These are phyloP conservation scores for Elsinoe batatas DNA, from an alignment of 2,329 filamentous ascomycete genomes.

Conservation along the genomic window DNA sequence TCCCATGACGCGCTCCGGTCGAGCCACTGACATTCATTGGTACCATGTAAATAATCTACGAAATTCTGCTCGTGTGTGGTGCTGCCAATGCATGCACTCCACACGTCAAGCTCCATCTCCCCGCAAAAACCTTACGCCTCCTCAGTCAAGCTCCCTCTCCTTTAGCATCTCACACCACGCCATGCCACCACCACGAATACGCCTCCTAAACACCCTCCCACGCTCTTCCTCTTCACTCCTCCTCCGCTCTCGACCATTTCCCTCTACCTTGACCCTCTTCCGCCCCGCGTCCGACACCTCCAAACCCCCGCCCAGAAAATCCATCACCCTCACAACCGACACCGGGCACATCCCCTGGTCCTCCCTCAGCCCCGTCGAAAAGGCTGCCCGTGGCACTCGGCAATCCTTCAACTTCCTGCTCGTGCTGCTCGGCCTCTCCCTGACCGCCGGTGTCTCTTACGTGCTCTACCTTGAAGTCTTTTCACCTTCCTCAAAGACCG, in stretches of 20 bases:
- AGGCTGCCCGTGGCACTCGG: constrained; percentile 74
- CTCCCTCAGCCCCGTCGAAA: constrained; percentile 65
- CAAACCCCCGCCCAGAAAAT: constrained; percentile 42
- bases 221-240: background rate
- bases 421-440: constrained; percentile 60
- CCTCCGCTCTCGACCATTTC: constrained; percentile 11
- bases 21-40: background rate
- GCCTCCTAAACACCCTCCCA: background rate
- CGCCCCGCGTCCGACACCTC: constrained; percentile 29
- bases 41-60: too few species aligned
- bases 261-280: constrained; percentile 20
- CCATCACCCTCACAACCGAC: constrained; percentile 77
- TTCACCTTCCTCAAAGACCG: constrained; percentile 66
- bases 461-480: constrained; percentile 76
- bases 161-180: background rate
- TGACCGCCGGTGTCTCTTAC: constrained; percentile 70
- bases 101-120: background rate
- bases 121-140: background rate
- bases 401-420: constrained; percentile 82
- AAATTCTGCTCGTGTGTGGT: background rate
- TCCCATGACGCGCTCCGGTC: too few species aligned
- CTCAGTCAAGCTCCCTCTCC: background rate
- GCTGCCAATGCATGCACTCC: background rate
- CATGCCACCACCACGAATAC: constrained; percentile 9
- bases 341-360: constrained; percentile 74